A percentile compares a stretch with the other conserved stretches of the same genome.
Conservation (phyloP, 2,329 filamentous ascomycete genomes). For the Fragosphaeria purpurea region DNA sequence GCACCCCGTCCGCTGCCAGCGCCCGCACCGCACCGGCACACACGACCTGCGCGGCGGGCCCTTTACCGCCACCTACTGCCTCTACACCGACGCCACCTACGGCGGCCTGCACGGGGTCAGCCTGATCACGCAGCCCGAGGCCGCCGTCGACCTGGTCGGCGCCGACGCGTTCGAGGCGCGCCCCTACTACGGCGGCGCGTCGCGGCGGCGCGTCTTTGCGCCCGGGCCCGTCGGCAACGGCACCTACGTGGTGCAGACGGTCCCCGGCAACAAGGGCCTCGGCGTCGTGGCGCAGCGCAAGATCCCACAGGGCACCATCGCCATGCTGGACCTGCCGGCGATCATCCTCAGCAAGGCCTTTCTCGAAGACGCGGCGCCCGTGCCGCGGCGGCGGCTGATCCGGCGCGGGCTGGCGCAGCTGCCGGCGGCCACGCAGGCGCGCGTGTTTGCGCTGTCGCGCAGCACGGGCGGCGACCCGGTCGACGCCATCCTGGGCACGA, state of each 20-base stretch:
- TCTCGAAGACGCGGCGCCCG: conserved; percentile 12
- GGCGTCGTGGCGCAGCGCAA: conserved; percentile 22
- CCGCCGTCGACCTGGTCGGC: conserved; percentile 13
- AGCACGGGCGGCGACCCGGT: conserved; percentile 21
- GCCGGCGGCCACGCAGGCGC: conserved; percentile 12
- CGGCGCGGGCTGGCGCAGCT: conserved; percentile 20
- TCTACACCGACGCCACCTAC: conserved; percentile 14
- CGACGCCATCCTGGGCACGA: conserved; percentile 25
- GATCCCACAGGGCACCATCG: conserved; percentile 21
- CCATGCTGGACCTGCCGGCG: conserved; percentile 21
- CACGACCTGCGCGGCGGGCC: background rate
- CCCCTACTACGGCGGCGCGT: conserved; percentile 12
- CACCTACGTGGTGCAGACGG: conserved; percentile 18
- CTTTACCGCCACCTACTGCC: conserved; percentile 11
- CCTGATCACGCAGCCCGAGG: conserved; percentile 13
- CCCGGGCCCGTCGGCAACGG: conserved; percentile 4
- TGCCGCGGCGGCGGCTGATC: conserved; percentile 17
- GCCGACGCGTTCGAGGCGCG: conserved; percentile 14
- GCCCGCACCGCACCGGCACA: background rate
- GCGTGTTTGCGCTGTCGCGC: conserved; percentile 19
- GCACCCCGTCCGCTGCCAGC: conserved; percentile 8
- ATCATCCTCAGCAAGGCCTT: conserved; percentile 18
- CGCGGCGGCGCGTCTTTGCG: conserved; percentile 4
- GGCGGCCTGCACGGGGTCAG: conserved; percentile 14
- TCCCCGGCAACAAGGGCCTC: conserved; percentile 21